Evolutionary conservation across 495 filamentous ascomycete species (phyloP).

Genomic region (Lophium mytilinum): DNA sequence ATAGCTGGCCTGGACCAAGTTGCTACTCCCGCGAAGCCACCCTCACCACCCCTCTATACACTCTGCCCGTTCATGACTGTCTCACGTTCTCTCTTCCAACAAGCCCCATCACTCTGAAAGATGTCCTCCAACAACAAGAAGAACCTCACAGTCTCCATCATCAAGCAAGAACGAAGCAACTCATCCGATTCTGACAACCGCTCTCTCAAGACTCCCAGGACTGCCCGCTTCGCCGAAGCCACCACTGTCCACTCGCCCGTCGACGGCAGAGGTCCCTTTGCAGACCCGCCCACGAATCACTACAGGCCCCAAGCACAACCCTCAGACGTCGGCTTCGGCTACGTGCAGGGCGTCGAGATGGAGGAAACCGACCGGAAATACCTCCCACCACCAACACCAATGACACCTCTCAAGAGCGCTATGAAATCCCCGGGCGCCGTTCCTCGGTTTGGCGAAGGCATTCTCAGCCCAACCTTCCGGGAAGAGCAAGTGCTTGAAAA

Average conservation of each 20-base stretch:
- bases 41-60: background rate
- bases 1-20: constrained; percentile 27
- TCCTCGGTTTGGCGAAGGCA: constrained; percentile 48
- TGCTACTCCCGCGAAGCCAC: constrained; percentile 3
- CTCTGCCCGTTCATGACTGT: constrained; percentile 9
- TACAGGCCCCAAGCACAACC: constrained; percentile 57
- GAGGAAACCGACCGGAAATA: constrained; percentile 33
- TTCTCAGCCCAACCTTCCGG: constrained; percentile 79
- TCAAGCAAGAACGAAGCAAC: constrained; percentile 23
- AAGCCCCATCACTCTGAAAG: constrained; percentile 12
- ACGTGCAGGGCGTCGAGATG: constrained; percentile 52
- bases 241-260: constrained; percentile 82
- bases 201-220: constrained; percentile 69
- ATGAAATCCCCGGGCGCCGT: constrained; percentile 77
- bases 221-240: constrained; percentile 83
- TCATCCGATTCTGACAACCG: constrained; percentile 27
- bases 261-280: constrained; percentile 59
- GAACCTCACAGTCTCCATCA: constrained; percentile 22
- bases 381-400: constrained; percentile 53
- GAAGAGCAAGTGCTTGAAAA: constrained; percentile 80
- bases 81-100: constrained; percentile 15
- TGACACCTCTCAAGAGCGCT: constrained; percentile 61
- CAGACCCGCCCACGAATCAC: constrained; percentile 52
- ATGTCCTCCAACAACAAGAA: constrained; percentile 33
- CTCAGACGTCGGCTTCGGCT: constrained; percentile 87